Conservation (phyloP, 352 stramenopile species). For the Peronospora belbahrii region DNA sequence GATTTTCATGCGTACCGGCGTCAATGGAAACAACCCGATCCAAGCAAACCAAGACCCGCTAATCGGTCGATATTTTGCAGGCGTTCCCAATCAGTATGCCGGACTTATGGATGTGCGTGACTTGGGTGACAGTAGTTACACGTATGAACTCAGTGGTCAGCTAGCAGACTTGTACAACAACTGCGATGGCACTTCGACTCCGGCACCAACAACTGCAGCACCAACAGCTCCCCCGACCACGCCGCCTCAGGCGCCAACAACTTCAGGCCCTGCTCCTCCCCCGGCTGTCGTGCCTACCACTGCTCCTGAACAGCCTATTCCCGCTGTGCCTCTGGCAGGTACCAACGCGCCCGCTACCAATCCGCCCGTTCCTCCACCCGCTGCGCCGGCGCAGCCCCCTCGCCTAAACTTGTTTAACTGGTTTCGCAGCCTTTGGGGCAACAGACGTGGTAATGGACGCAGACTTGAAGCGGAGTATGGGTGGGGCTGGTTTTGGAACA, state of each 20-base stretch:
- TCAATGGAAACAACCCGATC: slow-evolving; percentile 30
- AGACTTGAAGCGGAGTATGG: slow-evolving; percentile 15
- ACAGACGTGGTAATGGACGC: slow-evolving; percentile 3
- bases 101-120: slow-evolving; percentile 42
- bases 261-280: neutral
- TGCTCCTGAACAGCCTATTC: neutral
- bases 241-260: slow-evolving; percentile 5
- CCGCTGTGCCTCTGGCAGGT: neutral
- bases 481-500: slow-evolving; percentile 2
- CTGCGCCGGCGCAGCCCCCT: slow-evolving; percentile 3
- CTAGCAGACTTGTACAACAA: slow-evolving; percentile 38
- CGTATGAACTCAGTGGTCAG: slow-evolving; percentile 43
- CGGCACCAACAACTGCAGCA: slow-evolving; percentile 2
- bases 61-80: slow-evolving; percentile 35
- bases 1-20: slow-evolving; percentile 36
- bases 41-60: slow-evolving; percentile 26
- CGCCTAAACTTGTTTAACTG: slow-evolving; percentile 1
- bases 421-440: slow-evolving; percentile 15
- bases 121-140: slow-evolving; percentile 45
- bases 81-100: slow-evolving; percentile 31
- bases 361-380: neutral
- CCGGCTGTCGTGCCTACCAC: neutral
- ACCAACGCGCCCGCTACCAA: neutral
- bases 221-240: neutral
- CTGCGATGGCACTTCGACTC: slow-evolving; percentile 25